Evolutionary conservation across 306 rosid species (phyloP), one percentile per base, ranked within the genome.

Genomic region (Lathyrus aphaca): DNA sequence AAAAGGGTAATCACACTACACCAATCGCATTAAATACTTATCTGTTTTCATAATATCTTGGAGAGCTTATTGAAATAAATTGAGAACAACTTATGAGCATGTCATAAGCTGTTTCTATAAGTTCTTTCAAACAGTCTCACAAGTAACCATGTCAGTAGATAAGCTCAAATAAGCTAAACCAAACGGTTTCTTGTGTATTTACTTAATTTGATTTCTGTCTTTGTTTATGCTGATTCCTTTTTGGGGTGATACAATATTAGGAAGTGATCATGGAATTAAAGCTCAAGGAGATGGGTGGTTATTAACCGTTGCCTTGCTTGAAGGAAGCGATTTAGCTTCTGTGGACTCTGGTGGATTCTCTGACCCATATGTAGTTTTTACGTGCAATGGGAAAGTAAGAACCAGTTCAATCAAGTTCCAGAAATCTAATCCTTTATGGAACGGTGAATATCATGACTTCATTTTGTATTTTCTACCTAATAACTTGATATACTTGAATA

Each of bases 201-300:
- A 64, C 69, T 10, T 70, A 65, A 30, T 74, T 74, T 65, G 40
- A 53, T 27, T 21, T 21, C 37, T 67, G 61, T 62, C 73, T 17
- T 54, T 58, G 35, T 39, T 77, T 83, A 44, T 63, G 16, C 74
- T 77, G 49, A 13, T 62, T 72, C 58, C 60, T 21, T 45, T 69
- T 10, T 19, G 2, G n/a, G 61, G 6, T 64, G 25, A 51, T 75
- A 51, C 57, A 50, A 71, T 75, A 49, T 65, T 68, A 95, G 99
- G 96, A 57, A 86, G 99, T 82, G 97, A 95, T 81, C 96, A 95
- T 78, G 97, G 99, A 78, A 79, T 95, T 74, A 95, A 88, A 87
- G 95, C 99, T 53, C 97, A 86, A 80, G 99, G 99, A 77, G 92
- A 91, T 82, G 99, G 99, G 68, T 95, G 99, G 99, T 80, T 95